A percentile compares a stretch with the other conserved stretches of the same genome.
phyloP scores from a whole-genome alignment of 129 eudicot genomes.

The Centrapalus pauciflorus region DNA sequence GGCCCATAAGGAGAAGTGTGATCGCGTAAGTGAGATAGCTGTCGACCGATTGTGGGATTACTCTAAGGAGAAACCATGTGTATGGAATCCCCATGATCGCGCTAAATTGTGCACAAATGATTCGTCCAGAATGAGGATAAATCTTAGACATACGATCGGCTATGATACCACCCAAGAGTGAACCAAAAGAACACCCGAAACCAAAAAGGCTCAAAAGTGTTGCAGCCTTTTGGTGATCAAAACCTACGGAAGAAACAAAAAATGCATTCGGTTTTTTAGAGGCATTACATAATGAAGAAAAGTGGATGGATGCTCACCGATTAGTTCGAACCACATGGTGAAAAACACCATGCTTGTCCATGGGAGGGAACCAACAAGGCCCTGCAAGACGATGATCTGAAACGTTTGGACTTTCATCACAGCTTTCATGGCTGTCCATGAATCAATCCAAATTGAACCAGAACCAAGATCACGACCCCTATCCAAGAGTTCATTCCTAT shows the following conservation, averaged over 20 bases:
- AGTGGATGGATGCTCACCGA: slow-evolving; percentile 57
- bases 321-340: slow-evolving; percentile 92
- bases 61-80: slow-evolving; percentile 68
- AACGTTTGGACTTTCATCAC: slow-evolving; percentile 75
- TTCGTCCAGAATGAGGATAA: slow-evolving; percentile 79
- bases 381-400: slow-evolving; percentile 93
- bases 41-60: slow-evolving; percentile 62
- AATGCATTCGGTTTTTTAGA: too few relatives aligned
- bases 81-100: slow-evolving; percentile 95
- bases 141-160: slow-evolving; percentile 59
- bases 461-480: slow-evolving; percentile 29
- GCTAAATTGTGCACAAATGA: slow-evolving; percentile 92
- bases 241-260: slow-evolving; percentile 41
- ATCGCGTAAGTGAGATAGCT: slow-evolving; percentile 48
- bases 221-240: slow-evolving; percentile 83
- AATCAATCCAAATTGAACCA: slow-evolving; percentile 67
- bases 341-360: slow-evolving; percentile 98
- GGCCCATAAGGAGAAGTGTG: slow-evolving; percentile 87
- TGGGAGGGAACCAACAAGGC: slow-evolving; percentile 88
- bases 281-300: not conserved
- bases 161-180: slow-evolving; percentile 77
- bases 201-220: slow-evolving; percentile 72
- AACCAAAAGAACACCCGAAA: slow-evolving; percentile 75
- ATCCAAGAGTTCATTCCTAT: slow-evolving; percentile 58
- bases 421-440: slow-evolving; percentile 75